Evolutionary conservation across 176 grass and related monocot species (phyloP), one percentile per base, ranked within the genome.

Genomic region (Oryza officinalis): DNA sequence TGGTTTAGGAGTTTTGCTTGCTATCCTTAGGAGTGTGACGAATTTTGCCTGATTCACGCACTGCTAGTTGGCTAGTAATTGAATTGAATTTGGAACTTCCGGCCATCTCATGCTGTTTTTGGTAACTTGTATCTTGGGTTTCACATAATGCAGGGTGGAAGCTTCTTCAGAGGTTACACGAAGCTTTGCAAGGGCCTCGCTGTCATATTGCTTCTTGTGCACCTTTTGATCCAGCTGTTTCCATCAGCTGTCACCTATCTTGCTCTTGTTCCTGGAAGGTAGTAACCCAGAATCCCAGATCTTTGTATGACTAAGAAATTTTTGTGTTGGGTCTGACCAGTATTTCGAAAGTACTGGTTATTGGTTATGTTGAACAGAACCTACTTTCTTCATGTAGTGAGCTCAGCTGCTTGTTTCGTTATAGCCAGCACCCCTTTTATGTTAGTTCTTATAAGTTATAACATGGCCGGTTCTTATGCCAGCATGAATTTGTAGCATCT

Each of bases 181-280:
- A 90, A 88, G 74, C 80, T 98, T 37, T 98, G 96, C 87, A 98
- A 98, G 74, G 96, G 96, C 49, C 93, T 98, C 17, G 86, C 89
- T 22, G 83, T 98, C 27, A 68, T 98, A 71, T 78, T 98, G 77
- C 35, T 98, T 50, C 79, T 86, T 30, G 87, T 92, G 75, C 92
- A 88, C 86, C 80, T 87, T 72, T 78, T 98, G 40, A 74, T 96
- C 67, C 91, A 96, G 81, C 71, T 98, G 41, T 92, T 98, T 76
- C 96, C 96, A 11, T 81, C 87, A 30, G 72, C 93, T 57, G 20
- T 95, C 13, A 67, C 66, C 72, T 98, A 96, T 89, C 85, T 98
- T 9, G 89, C 93, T 2, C 96, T 98, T 87, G 93, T 98, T 78
- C 96, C 96, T 0, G 84, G 89, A 81, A 98, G 91, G 96, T 96